A percentile compares a stretch with the other conserved stretches of the same genome.
Evolutionary conservation across 2,329 filamentous ascomycete species (phyloP).

Genomic region (Trichoderma gracile): DNA sequence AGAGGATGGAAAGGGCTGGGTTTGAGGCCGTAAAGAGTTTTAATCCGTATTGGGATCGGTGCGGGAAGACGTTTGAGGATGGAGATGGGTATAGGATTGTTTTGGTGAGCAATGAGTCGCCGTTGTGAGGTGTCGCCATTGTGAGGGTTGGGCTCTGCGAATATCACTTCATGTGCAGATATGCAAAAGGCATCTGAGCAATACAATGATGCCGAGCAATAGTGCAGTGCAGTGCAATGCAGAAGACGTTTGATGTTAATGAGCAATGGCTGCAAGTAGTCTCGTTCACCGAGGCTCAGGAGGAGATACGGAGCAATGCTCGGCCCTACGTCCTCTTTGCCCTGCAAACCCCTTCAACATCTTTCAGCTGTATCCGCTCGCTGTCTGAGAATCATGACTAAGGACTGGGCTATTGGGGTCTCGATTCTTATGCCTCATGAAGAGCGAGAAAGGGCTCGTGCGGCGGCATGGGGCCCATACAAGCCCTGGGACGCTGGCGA

Average conservation of each 20-base stretch:
- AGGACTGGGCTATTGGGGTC: constrained; percentile 9
- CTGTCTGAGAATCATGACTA: constrained; percentile 19
- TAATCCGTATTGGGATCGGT: constrained; percentile 49
- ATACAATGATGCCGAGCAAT: neutral
- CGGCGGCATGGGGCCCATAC: constrained; percentile 3
- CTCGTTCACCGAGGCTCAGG: neutral
- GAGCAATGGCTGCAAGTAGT: neutral
- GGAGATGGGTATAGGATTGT: constrained; percentile 49
- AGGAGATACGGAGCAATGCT: constrained; percentile 9
- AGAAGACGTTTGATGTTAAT: too few relatives aligned
- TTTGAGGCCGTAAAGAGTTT: constrained; percentile 41
- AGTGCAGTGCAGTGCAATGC: neutral
- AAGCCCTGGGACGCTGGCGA: neutral
- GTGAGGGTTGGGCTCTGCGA: neutral
- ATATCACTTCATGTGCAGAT: neutral
- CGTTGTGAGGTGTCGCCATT: constrained; percentile 16
- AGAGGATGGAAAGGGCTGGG: constrained; percentile 40
- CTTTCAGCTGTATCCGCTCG: constrained; percentile 16
- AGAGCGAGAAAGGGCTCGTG: neutral
- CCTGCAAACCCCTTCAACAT: neutral
- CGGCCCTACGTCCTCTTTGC: constrained; percentile 5
- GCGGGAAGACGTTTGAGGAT: constrained; percentile 48
- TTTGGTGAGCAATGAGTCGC: constrained; percentile 37
- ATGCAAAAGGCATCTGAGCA: too few relatives aligned
- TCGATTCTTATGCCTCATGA: neutral